Evolutionary conservation across 495 filamentous ascomycete species (phyloP), one percentile per base, ranked within the genome.

Genomic region (Talaromyces thailandensis): DNA sequence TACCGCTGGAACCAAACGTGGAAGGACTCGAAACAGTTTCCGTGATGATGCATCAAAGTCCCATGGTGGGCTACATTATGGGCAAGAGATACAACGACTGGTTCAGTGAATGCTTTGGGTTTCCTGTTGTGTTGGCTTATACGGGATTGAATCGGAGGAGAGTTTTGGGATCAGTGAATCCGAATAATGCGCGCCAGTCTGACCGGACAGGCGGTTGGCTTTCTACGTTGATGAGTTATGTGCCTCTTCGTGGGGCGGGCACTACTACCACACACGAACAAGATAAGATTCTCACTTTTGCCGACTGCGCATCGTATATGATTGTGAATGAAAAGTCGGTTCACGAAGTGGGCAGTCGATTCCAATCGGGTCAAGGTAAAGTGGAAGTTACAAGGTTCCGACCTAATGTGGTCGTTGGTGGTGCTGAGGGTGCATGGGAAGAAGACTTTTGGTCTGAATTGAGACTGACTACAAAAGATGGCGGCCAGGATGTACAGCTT

Each of bases 391-490:
- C 84, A 11, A 94, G 92, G 68, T 92, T 96, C 73, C 83, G 93
- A 28, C 88, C 92, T 0, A 96, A 96, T 66, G 84, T 96, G 45
- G 85, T 96, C 7, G 71, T 96, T 7, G 79, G 82, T 9, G 87
- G 85, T 1, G 79, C 80, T 2, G 67, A 74, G 25, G 66, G 67
- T 8, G 79, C 85, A 0, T 98, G 83, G 72, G 92, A 92, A 21
- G 93, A 98, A 67, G 93, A 96, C 64, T 94, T 83, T 69, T 98
- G 93, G 93, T 84, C 77, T 9, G 86, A 88, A 67, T 68, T 91
- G 29, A 63, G 64, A 3, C 66, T 91, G 25, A 56, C 66, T 8
- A 58, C 23, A 0, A 63, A 40, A 0, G 35, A 40, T 66, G 25
- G 62, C 61, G 2, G 48, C 4, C 12, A 64, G 25, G 65, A 73